Base-by-base conservation (phyloP, 495 filamentous ascomycete genomes). In the Trypethelium eluteriae region DNA sequence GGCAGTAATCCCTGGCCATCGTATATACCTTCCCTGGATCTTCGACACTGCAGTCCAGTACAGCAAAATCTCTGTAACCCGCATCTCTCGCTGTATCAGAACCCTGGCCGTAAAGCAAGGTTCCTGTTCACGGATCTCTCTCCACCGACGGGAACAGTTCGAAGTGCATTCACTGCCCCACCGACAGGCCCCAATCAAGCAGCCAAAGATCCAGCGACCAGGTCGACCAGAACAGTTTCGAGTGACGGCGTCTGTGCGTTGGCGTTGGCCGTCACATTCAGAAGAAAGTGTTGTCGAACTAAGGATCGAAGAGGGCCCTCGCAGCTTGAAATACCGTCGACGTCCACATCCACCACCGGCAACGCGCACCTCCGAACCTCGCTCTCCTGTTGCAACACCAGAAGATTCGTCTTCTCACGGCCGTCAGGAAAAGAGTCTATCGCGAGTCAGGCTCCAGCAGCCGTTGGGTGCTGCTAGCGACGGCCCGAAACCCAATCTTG, bases 51-150 rank as follows among this genome's bases (percentile, higher is more conserved):
- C 53, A 59, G n/a, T 59, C 7, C 53, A 36, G 53, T 59, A 59
- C 53, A 32, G 34, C 53, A 59, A 25, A 25, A 59, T 59, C 53
- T 59, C 53, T 59, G 25, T 59, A 11, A 4, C 18, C 53, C 53
- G 53, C 53, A 59, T 59, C 53, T 59, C 53, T 59, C 25, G 53
- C 53, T 59, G 53, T 59, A 18, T 59, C 53, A 59, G 53, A 18
- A 59, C 36, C 53, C 53, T 59, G 53, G 53, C 34, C 34, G 36
- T 5, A 32, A 18, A 35, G 18, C 25, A 11, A 59, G 53, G 53
- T 59, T 59, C 36, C 53, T 59, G 3, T 35, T 34, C 3, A 36
- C 53, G 6, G 53, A 59, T 59, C 53, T 59, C 11, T 59, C 11
- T 59, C 53, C 34, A 35, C 53, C 34, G 53, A 35, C 32, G 53